Percentiles rank a stretch among this genome's conserved stretches.
These are phyloP conservation scores for Isoetes taiwanensis DNA, from an alignment of 75 land plant genomes.

Conservation along the genomic window DNA sequence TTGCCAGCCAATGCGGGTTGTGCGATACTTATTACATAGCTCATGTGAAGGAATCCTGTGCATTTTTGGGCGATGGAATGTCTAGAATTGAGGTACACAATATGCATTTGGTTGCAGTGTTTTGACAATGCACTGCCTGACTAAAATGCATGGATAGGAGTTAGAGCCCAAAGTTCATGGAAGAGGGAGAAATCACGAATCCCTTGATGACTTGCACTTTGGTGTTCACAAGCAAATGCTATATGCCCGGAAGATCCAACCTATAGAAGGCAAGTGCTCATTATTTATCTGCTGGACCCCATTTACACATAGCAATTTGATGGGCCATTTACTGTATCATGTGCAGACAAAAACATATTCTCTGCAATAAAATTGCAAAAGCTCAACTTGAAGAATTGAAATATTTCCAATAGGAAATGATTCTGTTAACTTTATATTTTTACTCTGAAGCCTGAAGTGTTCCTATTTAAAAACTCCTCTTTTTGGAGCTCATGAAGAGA, in stretches of 20 bases:
- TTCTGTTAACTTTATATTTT: too few relatives aligned
- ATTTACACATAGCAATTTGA: too few relatives aligned
- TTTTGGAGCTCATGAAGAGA: too few relatives aligned
- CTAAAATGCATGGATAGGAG: conserved; percentile 17
- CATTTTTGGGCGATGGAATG: conserved; percentile 96
- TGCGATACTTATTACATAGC: conserved; percentile 97
- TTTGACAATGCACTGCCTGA: not conserved
- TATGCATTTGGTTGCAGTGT: not conserved
- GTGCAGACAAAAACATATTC: too few relatives aligned
- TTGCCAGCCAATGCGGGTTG: conserved; percentile 65
- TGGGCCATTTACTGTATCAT: too few relatives aligned
- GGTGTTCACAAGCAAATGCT: conserved; percentile 78
- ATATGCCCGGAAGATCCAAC: conserved; percentile 75
- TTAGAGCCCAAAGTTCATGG: conserved; percentile 91
- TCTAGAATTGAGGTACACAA: conserved; percentile 70
- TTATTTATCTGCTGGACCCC: too few relatives aligned
- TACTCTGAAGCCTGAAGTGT: too few relatives aligned
- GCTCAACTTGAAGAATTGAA: too few relatives aligned
- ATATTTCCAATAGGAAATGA: too few relatives aligned
- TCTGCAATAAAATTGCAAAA: too few relatives aligned
- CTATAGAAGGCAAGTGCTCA: conserved; percentile 78
- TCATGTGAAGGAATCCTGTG: conserved; percentile 89
- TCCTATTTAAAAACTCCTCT: too few relatives aligned
- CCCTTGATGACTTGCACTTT: conserved; percentile 67
- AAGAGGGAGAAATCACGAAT: conserved; percentile 52